A percentile compares a stretch with the other conserved stretches of the same genome.
Evolutionary conservation across 2,329 filamentous ascomycete species (phyloP).

Genomic region (Paradendryphiella salina): DNA sequence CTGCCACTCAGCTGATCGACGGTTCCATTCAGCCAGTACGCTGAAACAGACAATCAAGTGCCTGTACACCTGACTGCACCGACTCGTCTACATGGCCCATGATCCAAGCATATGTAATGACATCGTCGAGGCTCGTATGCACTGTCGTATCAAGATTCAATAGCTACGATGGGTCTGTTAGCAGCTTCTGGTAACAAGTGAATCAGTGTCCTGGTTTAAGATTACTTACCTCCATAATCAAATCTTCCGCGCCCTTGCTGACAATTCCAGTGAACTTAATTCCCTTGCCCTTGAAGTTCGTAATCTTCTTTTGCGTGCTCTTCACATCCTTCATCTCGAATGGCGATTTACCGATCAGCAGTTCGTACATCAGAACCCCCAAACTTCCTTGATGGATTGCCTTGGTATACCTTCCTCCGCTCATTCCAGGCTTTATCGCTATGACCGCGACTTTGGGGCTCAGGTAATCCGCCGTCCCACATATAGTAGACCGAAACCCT

Average conservation of each 20-base stretch:
- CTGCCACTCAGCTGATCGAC: not conserved
- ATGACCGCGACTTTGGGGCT: conserved; percentile 83
- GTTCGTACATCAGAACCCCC: conserved; percentile 92
- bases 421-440: conserved; percentile 52
- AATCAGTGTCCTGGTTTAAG: not conserved
- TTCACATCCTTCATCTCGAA: conserved; percentile 86
- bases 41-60: conserved; percentile 6
- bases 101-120: conserved; percentile 91
- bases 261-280: conserved; percentile 87
- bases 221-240: conserved; percentile 59
- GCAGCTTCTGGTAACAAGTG: not conserved
- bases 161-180: conserved; percentile 10
- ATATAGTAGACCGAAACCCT: conserved; percentile 85
- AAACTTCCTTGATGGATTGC: conserved; percentile 94
- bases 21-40: not conserved
- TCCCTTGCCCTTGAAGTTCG: conserved; percentile 68
- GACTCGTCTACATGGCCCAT: conserved; percentile 61
- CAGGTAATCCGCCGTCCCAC: conserved; percentile 90
- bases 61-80: conserved; percentile 1
- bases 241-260: conserved; percentile 78
- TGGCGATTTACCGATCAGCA: conserved; percentile 86
- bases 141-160: conserved; percentile 75
- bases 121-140: conserved; percentile 79
- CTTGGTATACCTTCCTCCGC: conserved; percentile 83
- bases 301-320: conserved; percentile 81